Base-by-base conservation (phyloP, 305 asterid species). In the Galium porrigens region DNA sequence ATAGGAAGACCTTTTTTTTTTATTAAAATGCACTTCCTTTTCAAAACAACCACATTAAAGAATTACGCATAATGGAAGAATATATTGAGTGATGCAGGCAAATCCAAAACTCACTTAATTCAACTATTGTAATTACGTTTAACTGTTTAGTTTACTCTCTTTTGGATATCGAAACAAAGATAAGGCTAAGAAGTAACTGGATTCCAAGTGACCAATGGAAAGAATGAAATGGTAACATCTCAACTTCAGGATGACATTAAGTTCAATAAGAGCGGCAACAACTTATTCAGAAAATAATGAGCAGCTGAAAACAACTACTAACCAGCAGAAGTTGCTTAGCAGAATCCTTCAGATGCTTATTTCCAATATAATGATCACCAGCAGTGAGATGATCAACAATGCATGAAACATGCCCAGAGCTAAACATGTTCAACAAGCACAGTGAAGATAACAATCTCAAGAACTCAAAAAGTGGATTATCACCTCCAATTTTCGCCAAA, bases 291-390 rank as follows among this genome's bases (percentile, higher is more conserved):
- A 48, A 30, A n/a, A 64, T 29, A 64, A 3, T n/a, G 27, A 32
- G 46, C 25, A 33, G 37, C n/a, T n/a, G 44, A 25, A 32, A 14
- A 41, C 15, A 63, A 63, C 5, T 49, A 70, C 88, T 83, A 80
- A 88, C 97, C 94, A 88, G 73, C 66, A 90, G 88, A 73, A 90
- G 91, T 75, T 79, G 86, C 69, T 73, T 76, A 42, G 75, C 69
- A 74, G 77, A 79, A 75, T 67, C 75, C 81, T 75, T 78, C 75
- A 81, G 67, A 76, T 73, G 78, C 68, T 76, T 73, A 66, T 69
- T 68, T 68, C 78, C 82, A 65, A 72, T 77, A 36, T 4, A 8
- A 54, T 74, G 77, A 66, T 77, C 79, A 68, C 74, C 72, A 67
- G 69, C 70, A 22, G 76, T 76, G 67, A 88, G 85, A 76, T 72